Evolutionary conservation across 1,139 yeast species (phyloP).

Genomic region (Candida sp.): DNA sequence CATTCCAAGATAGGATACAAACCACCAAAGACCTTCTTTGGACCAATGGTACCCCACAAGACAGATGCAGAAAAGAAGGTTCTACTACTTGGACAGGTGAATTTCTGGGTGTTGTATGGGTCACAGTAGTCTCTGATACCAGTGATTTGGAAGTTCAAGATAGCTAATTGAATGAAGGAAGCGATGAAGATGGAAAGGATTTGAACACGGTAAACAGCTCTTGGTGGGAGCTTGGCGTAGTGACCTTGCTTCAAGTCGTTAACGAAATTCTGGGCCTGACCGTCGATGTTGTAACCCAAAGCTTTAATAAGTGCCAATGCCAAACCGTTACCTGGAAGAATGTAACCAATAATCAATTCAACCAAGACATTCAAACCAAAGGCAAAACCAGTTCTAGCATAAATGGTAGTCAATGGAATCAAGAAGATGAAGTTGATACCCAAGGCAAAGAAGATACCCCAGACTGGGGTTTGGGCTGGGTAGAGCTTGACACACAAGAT

Average conservation of each 20-base stretch:
- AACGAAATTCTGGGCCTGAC: constrained; percentile 60
- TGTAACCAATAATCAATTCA: constrained; percentile 62
- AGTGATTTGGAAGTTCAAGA: constrained; percentile 59
- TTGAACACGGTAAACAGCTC: constrained; percentile 64
- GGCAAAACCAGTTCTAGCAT: constrained; percentile 54
- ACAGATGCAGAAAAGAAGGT: constrained; percentile 60
- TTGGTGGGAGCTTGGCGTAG: constrained; percentile 65
- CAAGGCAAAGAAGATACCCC: constrained; percentile 62
- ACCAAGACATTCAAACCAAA: constrained; percentile 61
- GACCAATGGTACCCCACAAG: constrained; percentile 74
- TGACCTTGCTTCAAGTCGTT: constrained; percentile 62
- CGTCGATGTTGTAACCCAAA: constrained; percentile 59
- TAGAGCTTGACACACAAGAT: constrained; percentile 51
- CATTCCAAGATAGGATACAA: constrained; percentile 52
- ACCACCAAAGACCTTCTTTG: constrained; percentile 54
- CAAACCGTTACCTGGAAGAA: constrained; percentile 64
- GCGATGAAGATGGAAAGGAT: constrained; percentile 45
- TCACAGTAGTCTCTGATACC: constrained; percentile 46
- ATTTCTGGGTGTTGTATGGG: constrained; percentile 41
- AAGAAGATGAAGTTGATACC: constrained; percentile 58
- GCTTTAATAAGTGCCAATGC: constrained; percentile 64
- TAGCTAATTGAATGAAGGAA: constrained; percentile 54
- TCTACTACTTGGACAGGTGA: constrained; percentile 54
- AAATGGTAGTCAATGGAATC: constrained; percentile 52
- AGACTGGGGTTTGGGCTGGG: constrained; percentile 54